These are phyloP conservation scores for rapeseed (Brassica napus) DNA, from an alignment of 345 rosid species.

Conservation along the genomic window Da-Ae NC_063449.1:28709001-28709500, in stretches of 20 bases:
- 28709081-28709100: slow-evolving; percentile 8
- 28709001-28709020: background rate
- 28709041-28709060: background rate
- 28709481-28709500: slow-evolving; percentile 40
- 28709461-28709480: slow-evolving; percentile 66
- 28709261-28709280: background rate
- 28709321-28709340: slow-evolving; percentile 48
- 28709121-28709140: slow-evolving; percentile 50
- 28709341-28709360: slow-evolving; percentile 58
- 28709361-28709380: background rate
- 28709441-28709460: slow-evolving; percentile 63
- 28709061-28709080: slow-evolving; percentile 26
- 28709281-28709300: background rate
- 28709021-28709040: slow-evolving; percentile 44
- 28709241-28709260: background rate
- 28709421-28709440: slow-evolving; percentile 76
- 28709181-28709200: background rate
- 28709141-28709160: slow-evolving; percentile 38
- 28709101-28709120: slow-evolving; percentile 49
- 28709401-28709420: slow-evolving; percentile 37
- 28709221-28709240: background rate
- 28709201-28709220: background rate
- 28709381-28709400: background rate
- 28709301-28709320: slow-evolving; percentile 65
- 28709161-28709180: slow-evolving; percentile 40